Evolutionary conservation across 768 basidiomycete species (phyloP).

Genomic region (Kwoniella sp.): DNA sequence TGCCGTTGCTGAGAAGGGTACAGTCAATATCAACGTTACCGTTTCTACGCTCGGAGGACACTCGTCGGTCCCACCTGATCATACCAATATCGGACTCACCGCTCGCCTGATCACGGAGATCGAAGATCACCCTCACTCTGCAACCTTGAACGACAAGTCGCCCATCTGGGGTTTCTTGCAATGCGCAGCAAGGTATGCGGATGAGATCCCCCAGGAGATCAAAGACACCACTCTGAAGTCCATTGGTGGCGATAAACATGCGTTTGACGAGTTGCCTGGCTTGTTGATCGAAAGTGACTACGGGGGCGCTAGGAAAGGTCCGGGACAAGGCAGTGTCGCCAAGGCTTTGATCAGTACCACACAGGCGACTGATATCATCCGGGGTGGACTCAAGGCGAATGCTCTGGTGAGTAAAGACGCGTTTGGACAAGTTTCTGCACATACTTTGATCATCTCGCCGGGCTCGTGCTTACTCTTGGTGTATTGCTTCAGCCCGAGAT

Average conservation of each 20-base stretch:
- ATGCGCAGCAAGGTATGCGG: conserved; percentile 67
- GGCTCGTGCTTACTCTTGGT: not conserved
- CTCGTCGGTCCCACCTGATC: conserved; percentile 63
- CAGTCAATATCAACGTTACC: conserved; percentile 34
- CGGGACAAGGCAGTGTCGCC: not conserved
- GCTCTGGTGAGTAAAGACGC: conserved; percentile 60
- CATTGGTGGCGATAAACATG: conserved; percentile 20
- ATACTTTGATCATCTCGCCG: no score
- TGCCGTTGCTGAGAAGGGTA: conserved; percentile 55
- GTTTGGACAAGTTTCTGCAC: no score
- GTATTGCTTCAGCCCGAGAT: conserved; percentile 35
- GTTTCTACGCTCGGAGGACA: conserved; percentile 68
- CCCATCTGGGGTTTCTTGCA: conserved; percentile 58
- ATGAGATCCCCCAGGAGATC: conserved; percentile 63
- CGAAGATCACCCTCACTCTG: conserved; percentile 64
- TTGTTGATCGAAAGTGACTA: conserved; percentile 15
- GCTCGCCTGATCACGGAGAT: conserved; percentile 67
- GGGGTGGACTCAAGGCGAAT: conserved; percentile 63
- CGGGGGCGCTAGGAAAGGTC: conserved; percentile 6
- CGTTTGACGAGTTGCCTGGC: conserved; percentile 22
- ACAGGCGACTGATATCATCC: conserved; percentile 71
- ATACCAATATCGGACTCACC: conserved; percentile 67
- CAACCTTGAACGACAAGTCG: conserved; percentile 43
- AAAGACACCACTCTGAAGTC: conserved; percentile 18
- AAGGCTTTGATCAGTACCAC: conserved; percentile 57